phyloP scores from a whole-genome alignment of 768 basidiomycete genomes.

The Collybia sordida region DNA sequence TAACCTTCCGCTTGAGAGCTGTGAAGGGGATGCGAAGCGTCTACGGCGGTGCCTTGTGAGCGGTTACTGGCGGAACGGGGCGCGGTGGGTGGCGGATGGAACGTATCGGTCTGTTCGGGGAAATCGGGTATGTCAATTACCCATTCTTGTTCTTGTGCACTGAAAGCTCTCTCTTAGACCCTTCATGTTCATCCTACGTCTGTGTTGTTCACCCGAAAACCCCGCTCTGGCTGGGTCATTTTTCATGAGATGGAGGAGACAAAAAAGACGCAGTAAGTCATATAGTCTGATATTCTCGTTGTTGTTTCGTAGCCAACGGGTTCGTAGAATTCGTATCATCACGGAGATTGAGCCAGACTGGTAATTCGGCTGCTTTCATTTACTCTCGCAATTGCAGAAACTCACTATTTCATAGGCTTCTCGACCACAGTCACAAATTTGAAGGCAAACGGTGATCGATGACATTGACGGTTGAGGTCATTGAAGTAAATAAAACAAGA shows the following conservation, averaged over 20 bases:
- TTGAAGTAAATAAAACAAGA: too few species aligned
- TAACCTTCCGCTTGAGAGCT: slow-evolving; percentile 77
- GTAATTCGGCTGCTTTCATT: slow-evolving; percentile 34
- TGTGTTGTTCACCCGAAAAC: slow-evolving; percentile 90
- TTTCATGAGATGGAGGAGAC: slow-evolving; percentile 98
- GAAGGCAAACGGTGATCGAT: slow-evolving; percentile 5
- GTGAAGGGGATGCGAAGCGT: slow-evolving; percentile 82
- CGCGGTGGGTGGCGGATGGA: slow-evolving; percentile 88
- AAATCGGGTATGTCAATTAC: slow-evolving; percentile 56
- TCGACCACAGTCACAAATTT: slow-evolving; percentile 36
- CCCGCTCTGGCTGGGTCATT: slow-evolving; percentile 89
- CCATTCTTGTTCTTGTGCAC: background rate
- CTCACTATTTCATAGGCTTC: slow-evolving; percentile 21
- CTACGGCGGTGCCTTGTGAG: slow-evolving; percentile 87
- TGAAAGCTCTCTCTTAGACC: slow-evolving; percentile 42
- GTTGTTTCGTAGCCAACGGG: slow-evolving; percentile 12
- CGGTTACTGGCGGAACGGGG: slow-evolving; percentile 94
- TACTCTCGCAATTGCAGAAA: background rate
- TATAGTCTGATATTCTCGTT: background rate
- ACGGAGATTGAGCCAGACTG: slow-evolving; percentile 97
- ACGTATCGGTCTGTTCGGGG: slow-evolving; percentile 90
- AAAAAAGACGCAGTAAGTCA: slow-evolving; percentile 82
- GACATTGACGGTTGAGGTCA: too few species aligned
- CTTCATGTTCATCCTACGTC: slow-evolving; percentile 93
- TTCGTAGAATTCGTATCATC: slow-evolving; percentile 77